A percentile compares a stretch with the other conserved stretches of the same genome.
Evolutionary conservation across 441 rosid species (phyloP).

Genomic region (Euphorbia celastroides): DNA sequence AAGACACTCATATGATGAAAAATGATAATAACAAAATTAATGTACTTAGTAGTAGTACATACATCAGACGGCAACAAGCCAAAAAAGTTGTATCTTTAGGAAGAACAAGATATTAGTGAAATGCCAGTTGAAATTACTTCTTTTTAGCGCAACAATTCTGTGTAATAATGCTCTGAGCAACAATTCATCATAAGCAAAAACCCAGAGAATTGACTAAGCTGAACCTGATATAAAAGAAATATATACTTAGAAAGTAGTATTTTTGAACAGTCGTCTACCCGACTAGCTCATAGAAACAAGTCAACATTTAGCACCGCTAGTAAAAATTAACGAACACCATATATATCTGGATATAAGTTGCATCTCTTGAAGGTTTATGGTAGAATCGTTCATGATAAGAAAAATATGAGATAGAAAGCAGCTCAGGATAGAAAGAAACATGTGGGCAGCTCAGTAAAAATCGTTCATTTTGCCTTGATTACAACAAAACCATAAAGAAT

Average conservation of each 20-base stretch:
- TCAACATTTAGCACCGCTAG: not conserved
- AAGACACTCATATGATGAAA: not conserved
- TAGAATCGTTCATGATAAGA: not conserved
- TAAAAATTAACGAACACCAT: not conserved
- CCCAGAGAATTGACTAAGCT: not conserved
- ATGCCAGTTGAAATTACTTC: not conserved
- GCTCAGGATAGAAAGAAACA: too few relatives aligned
- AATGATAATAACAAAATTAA: not conserved
- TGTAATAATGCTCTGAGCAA: too few relatives aligned
- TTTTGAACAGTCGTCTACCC: not conserved
- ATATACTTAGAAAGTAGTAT: not conserved
- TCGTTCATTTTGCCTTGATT: not conserved
- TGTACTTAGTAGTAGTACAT: not conserved
- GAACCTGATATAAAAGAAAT: not conserved
- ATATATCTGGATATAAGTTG: too few relatives aligned
- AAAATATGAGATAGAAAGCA: not conserved
- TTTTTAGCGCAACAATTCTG: not conserved
- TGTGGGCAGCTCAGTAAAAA: not conserved
- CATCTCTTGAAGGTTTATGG: not conserved
- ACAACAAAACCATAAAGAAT: not conserved
- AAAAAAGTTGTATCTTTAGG: not conserved
- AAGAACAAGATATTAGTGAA: not conserved
- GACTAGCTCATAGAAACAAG: not conserved
- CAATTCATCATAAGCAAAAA: not conserved
- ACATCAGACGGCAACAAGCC: not conserved